Conservation (phyloP, 306 rosid species). For the Vachellia collinsii region DNA sequence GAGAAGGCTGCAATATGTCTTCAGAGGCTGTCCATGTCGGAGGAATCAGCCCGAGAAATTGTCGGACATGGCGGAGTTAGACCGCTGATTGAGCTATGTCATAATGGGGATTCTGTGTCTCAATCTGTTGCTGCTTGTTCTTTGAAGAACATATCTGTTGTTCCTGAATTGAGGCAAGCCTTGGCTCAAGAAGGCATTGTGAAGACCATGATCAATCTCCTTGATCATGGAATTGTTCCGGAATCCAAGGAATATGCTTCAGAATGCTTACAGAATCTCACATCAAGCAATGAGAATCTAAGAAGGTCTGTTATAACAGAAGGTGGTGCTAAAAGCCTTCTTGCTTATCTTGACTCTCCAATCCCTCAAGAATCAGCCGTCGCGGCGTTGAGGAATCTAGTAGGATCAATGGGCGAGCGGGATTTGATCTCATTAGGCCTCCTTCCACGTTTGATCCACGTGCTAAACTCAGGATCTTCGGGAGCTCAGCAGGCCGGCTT, state of each 20-base stretch:
- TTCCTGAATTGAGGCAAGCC: slow-evolving; percentile 77
- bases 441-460: slow-evolving; percentile 66
- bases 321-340: slow-evolving; percentile 78
- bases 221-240: slow-evolving; percentile 71
- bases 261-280: slow-evolving; percentile 85
- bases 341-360: slow-evolving; percentile 79
- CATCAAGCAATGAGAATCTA: slow-evolving; percentile 75
- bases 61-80: slow-evolving; percentile 81
- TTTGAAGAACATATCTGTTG: slow-evolving; percentile 77
- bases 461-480: slow-evolving; percentile 65
- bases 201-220: slow-evolving; percentile 60
- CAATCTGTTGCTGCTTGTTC: slow-evolving; percentile 84
- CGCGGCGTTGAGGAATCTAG: slow-evolving; percentile 73
- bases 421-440: slow-evolving; percentile 61
- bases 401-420: slow-evolving; percentile 57
- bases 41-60: slow-evolving; percentile 66
- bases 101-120: slow-evolving; percentile 72
- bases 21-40: slow-evolving; percentile 75
- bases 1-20: slow-evolving; percentile 86
- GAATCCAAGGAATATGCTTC: slow-evolving; percentile 87
- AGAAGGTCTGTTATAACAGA: slow-evolving; percentile 67
- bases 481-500: slow-evolving; percentile 87
- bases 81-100: slow-evolving; percentile 78
- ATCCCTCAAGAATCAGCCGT: slow-evolving; percentile 83
- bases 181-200: slow-evolving; percentile 84